Evolutionary conservation across 768 basidiomycete genomes (phyloP), one percentile per base, ranked within the genome.

Genomic region (Termitomyces sp.): DNA sequence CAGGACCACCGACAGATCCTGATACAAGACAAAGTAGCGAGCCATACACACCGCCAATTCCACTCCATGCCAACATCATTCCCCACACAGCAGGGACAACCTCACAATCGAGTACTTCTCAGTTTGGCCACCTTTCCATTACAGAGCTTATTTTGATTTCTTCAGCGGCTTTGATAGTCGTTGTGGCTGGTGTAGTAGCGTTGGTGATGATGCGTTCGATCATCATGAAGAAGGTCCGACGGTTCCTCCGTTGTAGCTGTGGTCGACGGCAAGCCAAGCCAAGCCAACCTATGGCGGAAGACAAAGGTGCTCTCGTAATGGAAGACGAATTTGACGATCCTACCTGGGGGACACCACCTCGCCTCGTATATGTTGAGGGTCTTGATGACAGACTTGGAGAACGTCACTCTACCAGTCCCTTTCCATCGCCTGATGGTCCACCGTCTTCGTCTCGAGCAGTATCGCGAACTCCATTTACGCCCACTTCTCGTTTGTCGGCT

Each of bases 61-160:
- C 55, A 33, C 58, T 68, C 8, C 67, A 68, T 47, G 65, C 66
- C 16, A 66, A 55, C 33, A 65, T 67, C 27, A 37, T 62, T 33
- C 62, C 66, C 3, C 48, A 34, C 42, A 8, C 37, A 9, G 32
- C 22, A n/a, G n/a, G n/a, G 20, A 33, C 22, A 20, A n/a, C 59
- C 9, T 40, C 44, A 37, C 40, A 14, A 34, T 33, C 50, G 8
- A 42, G n/a, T 27, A 43, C 33, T 53, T 40, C 20, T 40, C 47
- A n/a, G 18, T 33, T 61, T 20, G 46, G 51, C 33, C 50, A 48
- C 42, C 26, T 56, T 48, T 55, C 56, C 13, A 40, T 63, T 40
- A 55, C 49, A 51, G 56, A 58, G 40, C 16, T 61, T 34, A 50
- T 58, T 33, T 57, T 61, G 22, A 56, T 60, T 32, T 59, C 44